These are phyloP conservation scores for Wickerhamiella spandovensis DNA, from an alignment of 805 yeast species.

Conservation along the genomic window DNA sequence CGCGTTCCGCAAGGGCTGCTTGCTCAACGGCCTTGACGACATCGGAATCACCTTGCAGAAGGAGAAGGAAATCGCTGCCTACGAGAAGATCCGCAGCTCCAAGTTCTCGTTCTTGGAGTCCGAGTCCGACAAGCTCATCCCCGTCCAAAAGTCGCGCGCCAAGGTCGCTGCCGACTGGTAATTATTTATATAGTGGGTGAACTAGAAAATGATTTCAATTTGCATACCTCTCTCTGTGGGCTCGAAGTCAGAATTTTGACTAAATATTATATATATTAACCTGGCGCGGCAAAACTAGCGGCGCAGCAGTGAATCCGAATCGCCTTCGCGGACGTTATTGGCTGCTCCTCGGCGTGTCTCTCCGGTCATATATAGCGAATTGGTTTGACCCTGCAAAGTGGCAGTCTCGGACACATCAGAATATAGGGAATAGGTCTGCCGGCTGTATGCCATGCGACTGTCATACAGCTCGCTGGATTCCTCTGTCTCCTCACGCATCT, in stretches of 20 bases:
- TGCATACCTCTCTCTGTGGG: too few species aligned
- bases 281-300: not conserved
- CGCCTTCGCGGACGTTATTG: not conserved
- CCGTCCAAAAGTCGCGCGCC: not conserved
- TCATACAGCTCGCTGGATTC: not conserved
- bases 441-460: not conserved
- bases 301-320: not conserved
- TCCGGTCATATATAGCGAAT: not conserved
- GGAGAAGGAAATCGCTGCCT: slow-evolving; percentile 59
- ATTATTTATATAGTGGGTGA: not conserved
- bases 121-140: slow-evolving; percentile 35
- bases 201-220: not conserved
- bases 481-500: not conserved
- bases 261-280: too few species aligned
- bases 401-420: not conserved
- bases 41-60: slow-evolving; percentile 90
- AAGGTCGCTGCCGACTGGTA: slow-evolving; percentile 1
- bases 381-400: not conserved
- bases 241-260: not conserved
- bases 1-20: slow-evolving; percentile 85
- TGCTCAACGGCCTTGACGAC: slow-evolving; percentile 90
- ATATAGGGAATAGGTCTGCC: not conserved
- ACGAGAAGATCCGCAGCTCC: slow-evolving; percentile 63
- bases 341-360: not conserved
- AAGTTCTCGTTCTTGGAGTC: slow-evolving; percentile 88